A percentile compares a stretch with the other conserved stretches of the same genome.
phyloP scores from a whole-genome alignment of 805 yeast species.

The Ogataea pini region DNA sequence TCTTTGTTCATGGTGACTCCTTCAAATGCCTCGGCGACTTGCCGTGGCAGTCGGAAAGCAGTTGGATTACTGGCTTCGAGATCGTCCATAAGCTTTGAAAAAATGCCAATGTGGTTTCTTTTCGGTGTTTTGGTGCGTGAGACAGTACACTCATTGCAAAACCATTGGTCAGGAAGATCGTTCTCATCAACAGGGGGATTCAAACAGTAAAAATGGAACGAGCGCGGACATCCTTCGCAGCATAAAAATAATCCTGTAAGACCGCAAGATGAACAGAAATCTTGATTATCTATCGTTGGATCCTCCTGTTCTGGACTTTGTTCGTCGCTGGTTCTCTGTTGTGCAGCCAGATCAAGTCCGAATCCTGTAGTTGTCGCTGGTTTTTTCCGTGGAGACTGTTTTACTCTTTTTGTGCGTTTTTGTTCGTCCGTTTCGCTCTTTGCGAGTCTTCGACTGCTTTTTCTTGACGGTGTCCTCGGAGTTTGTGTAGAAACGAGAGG shows the following conservation, averaged over 20 bases:
- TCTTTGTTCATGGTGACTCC: constrained; percentile 65
- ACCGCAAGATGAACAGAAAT: constrained; percentile 88
- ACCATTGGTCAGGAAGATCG: constrained; percentile 85
- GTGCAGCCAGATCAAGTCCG: constrained; percentile 14
- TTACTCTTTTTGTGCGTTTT: constrained; percentile 23
- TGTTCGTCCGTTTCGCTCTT: not conserved
- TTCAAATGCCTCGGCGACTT: constrained; percentile 68
- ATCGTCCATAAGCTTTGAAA: constrained; percentile 58
- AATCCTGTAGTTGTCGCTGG: constrained; percentile 3
- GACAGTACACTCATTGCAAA: constrained; percentile 72
- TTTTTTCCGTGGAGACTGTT: constrained; percentile 26
- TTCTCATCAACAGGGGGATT: constrained; percentile 85
- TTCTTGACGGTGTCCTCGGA: constrained; percentile 20
- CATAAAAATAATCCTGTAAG: constrained; percentile 87
- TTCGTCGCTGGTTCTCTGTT: constrained; percentile 8
- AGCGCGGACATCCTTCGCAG: constrained; percentile 89
- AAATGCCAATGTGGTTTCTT: constrained; percentile 43
- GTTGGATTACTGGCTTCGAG: constrained; percentile 62
- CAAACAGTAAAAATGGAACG: constrained; percentile 89
- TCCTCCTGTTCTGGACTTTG: constrained; percentile 16
- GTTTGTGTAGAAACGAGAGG: constrained; percentile 10
- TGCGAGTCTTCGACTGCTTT: constrained; percentile 11
- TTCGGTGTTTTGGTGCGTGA: constrained; percentile 30
- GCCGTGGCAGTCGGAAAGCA: constrained; percentile 66
- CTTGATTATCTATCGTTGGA: constrained; percentile 59